Base-by-base conservation (phyloP, 2,329 filamentous ascomycete species). In the Plectosphaerella plurivora region DNA sequence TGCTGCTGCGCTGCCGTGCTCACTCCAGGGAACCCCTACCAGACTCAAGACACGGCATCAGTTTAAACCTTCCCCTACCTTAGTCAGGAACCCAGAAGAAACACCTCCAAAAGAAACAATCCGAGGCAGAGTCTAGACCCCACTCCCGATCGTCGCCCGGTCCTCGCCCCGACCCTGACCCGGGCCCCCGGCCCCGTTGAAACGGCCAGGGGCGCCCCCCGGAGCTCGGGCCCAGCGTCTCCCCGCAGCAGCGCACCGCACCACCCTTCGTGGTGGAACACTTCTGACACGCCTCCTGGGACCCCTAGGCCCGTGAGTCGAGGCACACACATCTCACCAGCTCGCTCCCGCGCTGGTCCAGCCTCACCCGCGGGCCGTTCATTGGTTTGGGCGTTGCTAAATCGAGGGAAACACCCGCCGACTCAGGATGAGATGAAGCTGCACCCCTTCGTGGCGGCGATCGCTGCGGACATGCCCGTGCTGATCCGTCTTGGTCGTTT, bases 221-320 rank as follows among this genome's bases (percentile, higher is more conserved):
- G 28, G 28, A 33, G 28, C 28, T 33, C 28, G 28, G 28, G 28
- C 28, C 28, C 28, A 33, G 28, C 28, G 22, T 22, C 22, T 46
- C 47, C 41, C 47, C 22, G 5, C 22, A 3, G 22, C 45, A 20
- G 14, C 20, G 41, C 16, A 42, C n/a, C 39, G 49, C 22, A 33
- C 28, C 28, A 33, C 28, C 28, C 8, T 12, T 12, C 11, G 8
- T 33, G 42, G 49, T 57, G 55, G 42, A 54, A 57, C 55, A 57
- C 51, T 45, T 55, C 53, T 57, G 55, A 57, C 44, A 57, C 55
- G 47, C 49, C 54, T 50, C 52, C 48, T 35, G 36, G 12, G 28
- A 18, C 20, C 15, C 48, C 16, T 36, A 25, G 24, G 42, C 49
- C 35, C 35, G 25, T 45, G 49, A 46, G 48, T 37, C 50, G 46